Conservation (phyloP, 495 filamentous ascomycete species). For the Xanthoparmelia taractica region DNA sequence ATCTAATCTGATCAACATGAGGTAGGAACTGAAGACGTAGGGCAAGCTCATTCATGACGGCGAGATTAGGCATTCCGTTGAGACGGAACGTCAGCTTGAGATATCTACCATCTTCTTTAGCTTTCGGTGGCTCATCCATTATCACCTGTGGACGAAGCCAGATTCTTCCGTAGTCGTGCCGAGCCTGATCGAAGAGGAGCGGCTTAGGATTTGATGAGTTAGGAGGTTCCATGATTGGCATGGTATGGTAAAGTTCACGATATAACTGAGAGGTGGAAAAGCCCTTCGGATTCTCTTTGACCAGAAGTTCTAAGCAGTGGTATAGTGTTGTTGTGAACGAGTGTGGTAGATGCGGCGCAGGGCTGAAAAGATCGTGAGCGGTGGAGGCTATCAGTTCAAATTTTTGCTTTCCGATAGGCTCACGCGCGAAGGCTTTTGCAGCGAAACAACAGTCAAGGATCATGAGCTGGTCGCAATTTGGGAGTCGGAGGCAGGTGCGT, state of each 20-base stretch:
- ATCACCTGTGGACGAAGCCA: slow-evolving; percentile 23
- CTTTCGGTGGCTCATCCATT: not conserved
- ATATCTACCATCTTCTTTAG: slow-evolving; percentile 6
- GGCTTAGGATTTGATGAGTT: slow-evolving; percentile 13
- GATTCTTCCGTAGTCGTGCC: slow-evolving; percentile 20
- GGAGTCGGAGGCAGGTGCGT: slow-evolving; percentile 19
- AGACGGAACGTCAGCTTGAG: slow-evolving; percentile 25
- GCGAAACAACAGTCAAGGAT: slow-evolving; percentile 28
- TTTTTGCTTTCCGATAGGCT: slow-evolving; percentile 23
- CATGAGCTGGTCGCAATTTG: slow-evolving; percentile 25
- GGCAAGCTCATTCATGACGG: slow-evolving; percentile 26
- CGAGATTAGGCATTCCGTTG: slow-evolving; percentile 14
- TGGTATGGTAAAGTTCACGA: slow-evolving; percentile 24
- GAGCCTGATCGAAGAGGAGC: slow-evolving; percentile 22
- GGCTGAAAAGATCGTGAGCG: not conserved
- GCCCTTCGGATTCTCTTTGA: slow-evolving; percentile 19
- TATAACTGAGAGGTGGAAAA: slow-evolving; percentile 25
- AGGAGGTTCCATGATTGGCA: not conserved
- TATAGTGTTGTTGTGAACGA: slow-evolving; percentile 25
- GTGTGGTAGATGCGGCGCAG: slow-evolving; percentile 10
- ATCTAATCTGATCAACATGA: slow-evolving; percentile 20
- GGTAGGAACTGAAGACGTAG: slow-evolving; percentile 24
- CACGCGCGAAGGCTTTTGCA: slow-evolving; percentile 20
- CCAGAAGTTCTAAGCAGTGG: slow-evolving; percentile 9
- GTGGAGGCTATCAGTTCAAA: slow-evolving; percentile 27